A percentile compares a stretch with the other conserved stretches of the same genome.
Conservation (phyloP, 768 basidiomycete genomes). For the Boletus vermiculosoides region DNA sequence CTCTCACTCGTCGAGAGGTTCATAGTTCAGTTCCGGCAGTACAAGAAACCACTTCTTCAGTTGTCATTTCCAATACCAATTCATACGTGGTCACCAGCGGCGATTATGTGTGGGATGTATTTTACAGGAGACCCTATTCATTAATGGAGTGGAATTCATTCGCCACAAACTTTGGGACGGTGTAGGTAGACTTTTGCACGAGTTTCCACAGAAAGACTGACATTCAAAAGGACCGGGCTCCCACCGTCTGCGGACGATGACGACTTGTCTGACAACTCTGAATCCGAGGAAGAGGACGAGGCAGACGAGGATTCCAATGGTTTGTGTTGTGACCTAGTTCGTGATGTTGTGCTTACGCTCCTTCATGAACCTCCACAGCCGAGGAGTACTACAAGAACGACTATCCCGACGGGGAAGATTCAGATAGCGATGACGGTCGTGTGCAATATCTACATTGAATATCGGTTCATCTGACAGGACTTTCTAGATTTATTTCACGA, state of each 20-base stretch:
- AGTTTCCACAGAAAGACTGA: background rate
- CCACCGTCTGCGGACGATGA: slow-evolving; percentile 54
- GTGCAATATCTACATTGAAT: slow-evolving; percentile 6
- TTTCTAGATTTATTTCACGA: slow-evolving; percentile 59
- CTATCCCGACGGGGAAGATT: slow-evolving; percentile 71
- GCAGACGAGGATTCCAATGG: slow-evolving; percentile 87
- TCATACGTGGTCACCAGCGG: slow-evolving; percentile 23
- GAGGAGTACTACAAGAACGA: slow-evolving; percentile 86
- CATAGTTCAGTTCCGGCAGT: slow-evolving; percentile 19
- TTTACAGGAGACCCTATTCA: slow-evolving; percentile 66
- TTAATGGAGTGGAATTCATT: slow-evolving; percentile 59
- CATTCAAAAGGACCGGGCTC: slow-evolving; percentile 53
- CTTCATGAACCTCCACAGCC: slow-evolving; percentile 39
- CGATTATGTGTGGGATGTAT: slow-evolving; percentile 85
- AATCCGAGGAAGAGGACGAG: slow-evolving; percentile 68
- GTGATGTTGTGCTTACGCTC: background rate
- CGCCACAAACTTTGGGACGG: slow-evolving; percentile 56
- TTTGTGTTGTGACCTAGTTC: slow-evolving; percentile 25
- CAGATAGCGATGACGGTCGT: slow-evolving; percentile 43
- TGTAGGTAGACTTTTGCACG: slow-evolving; percentile 43
- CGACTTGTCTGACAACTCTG: slow-evolving; percentile 58
- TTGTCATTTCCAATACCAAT: background rate
- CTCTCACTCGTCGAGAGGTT: background rate
- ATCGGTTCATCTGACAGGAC: background rate
- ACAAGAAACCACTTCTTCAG: slow-evolving; percentile 23